These are phyloP conservation scores for Aureobasidium sp. DNA, from an alignment of 2,329 filamentous ascomycete genomes.

Conservation along the genomic window DNA sequence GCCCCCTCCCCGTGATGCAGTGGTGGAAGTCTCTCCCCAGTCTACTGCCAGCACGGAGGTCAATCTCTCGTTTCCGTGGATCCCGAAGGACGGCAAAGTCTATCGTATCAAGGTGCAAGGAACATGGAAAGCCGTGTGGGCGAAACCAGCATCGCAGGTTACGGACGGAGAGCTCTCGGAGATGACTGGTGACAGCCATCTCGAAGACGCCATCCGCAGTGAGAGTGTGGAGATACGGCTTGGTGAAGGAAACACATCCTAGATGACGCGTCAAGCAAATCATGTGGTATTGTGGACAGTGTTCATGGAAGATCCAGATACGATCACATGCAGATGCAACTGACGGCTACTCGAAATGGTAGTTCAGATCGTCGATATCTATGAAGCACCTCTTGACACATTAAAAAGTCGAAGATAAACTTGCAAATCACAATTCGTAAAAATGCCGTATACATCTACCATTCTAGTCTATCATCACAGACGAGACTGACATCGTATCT, in stretches of 20 bases:
- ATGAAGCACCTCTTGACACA: no score
- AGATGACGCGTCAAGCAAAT: background rate
- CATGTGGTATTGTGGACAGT: background rate
- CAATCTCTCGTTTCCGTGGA: constrained; percentile 29
- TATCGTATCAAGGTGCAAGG: constrained; percentile 30
- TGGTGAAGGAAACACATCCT: background rate
- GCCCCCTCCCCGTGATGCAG: constrained; percentile 28
- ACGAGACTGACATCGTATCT: constrained; percentile 11
- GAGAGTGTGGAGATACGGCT: background rate
- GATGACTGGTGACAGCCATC: constrained; percentile 13
- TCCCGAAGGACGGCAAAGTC: constrained; percentile 27
- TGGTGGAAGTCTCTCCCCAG: constrained; percentile 29
- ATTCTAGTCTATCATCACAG: constrained; percentile 13
- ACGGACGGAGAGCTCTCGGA: constrained; percentile 17
- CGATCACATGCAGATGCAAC: background rate
- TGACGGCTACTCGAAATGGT: no score
- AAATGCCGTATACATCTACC: background rate
- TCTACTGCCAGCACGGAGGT: constrained; percentile 28
- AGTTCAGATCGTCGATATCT: no score
- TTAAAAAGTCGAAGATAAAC: no score
- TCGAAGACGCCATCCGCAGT: background rate
- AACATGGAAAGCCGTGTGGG: constrained; percentile 29
- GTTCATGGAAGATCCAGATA: background rate
- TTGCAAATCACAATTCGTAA: background rate
- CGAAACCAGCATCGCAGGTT: constrained; percentile 15